Base-by-base conservation (phyloP, 768 basidiomycete genomes). In the Harrya chromipes region DNA sequence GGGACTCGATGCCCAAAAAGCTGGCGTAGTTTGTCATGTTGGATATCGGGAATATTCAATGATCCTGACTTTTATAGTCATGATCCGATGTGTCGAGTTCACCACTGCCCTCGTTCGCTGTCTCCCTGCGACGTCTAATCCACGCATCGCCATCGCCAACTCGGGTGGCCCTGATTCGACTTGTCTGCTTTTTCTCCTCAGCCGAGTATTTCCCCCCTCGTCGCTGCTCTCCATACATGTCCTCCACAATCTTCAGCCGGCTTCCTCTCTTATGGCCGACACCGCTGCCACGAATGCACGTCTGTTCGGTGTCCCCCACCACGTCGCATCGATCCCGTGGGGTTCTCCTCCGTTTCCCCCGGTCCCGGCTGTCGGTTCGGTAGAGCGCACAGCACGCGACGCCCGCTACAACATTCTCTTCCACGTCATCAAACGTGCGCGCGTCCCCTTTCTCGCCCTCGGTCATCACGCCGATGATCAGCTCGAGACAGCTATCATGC, bases 131-230 rank as follows among this genome's bases (percentile, higher is more conserved):
- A 11, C 16, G 23, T 16, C 52, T 0, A 5, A 2, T 0, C 33
- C 33, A 3, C 26, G 17, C 43, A 34, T 43, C 46, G 90, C 79
- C 31, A 77, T 91, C 38, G 89, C 85, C 19, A 84, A 83, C 64
- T 92, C 90, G 11, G 90, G 86, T 7, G 90, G 90, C 2, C 80
- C 89, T 10, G 90, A 93, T 65, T 93, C 90, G 4, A 82, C 84
- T 0, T 88, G 86, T 63, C 73, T 93, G 6, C 72, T 91, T 14
- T 89, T 82, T 58, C 77, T 92, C 13, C 69, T 91, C 33, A 61
- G 80, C 34, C 71, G 72, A 21, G 64, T 77, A 23, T 55, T 49
- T 31, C 52, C n/a, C 33, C 54, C 37, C 66, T 69, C 83, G 5
- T 49, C 55, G 6, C 58, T 64, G 19, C 52, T 82, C 6, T 87